phyloP scores from a whole-genome alignment of 176 grass and related monocot species.

The Oryza longistaminata region DNA sequence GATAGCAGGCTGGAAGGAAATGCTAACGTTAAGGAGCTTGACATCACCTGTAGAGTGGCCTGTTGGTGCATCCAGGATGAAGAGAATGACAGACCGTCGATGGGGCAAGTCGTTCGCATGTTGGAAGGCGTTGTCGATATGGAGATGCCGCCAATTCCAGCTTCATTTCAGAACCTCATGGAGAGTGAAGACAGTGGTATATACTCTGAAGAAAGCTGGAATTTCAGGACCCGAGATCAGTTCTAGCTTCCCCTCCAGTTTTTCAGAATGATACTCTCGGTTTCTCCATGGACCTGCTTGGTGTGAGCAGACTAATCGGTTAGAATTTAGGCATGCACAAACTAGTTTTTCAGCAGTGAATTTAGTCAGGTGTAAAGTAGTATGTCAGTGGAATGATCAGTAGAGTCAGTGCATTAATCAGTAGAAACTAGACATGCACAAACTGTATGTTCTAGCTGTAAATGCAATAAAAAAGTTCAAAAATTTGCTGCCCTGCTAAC shows the following conservation, averaged over 20 bases:
- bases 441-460: neutral
- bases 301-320: neutral
- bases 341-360: neutral
- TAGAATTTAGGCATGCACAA: neutral
- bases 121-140: constrained; percentile 28
- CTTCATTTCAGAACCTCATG: constrained; percentile 31
- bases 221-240: neutral
- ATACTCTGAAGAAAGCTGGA: constrained; percentile 17
- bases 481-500: neutral
- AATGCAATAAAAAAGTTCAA: neutral
- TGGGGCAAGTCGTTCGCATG: constrained; percentile 52
- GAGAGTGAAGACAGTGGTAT: constrained; percentile 25
- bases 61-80: constrained; percentile 65
- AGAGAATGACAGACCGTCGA: constrained; percentile 41
- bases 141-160: constrained; percentile 45
- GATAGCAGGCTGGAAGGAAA: constrained; percentile 41
- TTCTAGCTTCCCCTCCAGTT: neutral
- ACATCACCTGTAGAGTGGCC: constrained; percentile 38
- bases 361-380: neutral
- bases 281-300: neutral
- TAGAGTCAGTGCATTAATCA: neutral
- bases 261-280: neutral
- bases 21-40: constrained; percentile 36
- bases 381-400: neutral
- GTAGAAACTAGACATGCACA: neutral